Conservation (phyloP, 352 stramenopile genomes). For the Phytophthora cryptogea region DNA sequence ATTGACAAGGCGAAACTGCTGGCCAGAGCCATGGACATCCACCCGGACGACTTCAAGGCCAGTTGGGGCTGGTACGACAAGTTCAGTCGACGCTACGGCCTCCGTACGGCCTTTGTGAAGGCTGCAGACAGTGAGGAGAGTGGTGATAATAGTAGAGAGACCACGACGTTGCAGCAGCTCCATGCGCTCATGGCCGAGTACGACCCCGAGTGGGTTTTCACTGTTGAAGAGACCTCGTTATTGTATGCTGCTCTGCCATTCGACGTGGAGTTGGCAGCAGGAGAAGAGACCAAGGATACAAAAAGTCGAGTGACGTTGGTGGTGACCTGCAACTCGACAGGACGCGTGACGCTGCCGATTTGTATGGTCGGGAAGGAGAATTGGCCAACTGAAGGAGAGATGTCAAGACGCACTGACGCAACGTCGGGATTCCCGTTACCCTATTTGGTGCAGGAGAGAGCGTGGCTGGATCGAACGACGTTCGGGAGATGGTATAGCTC, state of each 20-base stretch:
- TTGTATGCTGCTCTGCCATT: constrained; percentile 37
- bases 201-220: constrained; percentile 36
- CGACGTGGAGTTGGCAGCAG: not conserved
- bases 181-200: constrained; percentile 30
- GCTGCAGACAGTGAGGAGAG: not conserved
- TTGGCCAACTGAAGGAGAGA: constrained; percentile 3
- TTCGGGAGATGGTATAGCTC: constrained; percentile 34
- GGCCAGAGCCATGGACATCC: constrained; percentile 23
- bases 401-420: not conserved
- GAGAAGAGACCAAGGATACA: not conserved
- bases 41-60: constrained; percentile 31
- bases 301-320: constrained; percentile 26
- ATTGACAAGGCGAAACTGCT: constrained; percentile 39
- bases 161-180: constrained; percentile 20
- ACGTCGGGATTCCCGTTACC: constrained; percentile 6
- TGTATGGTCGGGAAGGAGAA: constrained; percentile 28
- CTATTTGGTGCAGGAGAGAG: constrained; percentile 30
- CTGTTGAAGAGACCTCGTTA: constrained; percentile 33
- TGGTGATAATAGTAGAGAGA: constrained; percentile 8
- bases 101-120: constrained; percentile 22
- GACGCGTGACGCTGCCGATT: constrained; percentile 17
- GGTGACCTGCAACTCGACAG: constrained; percentile 34
- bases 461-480: constrained; percentile 34
- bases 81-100: constrained; percentile 36
- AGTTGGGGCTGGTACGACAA: constrained; percentile 51